Evolutionary conservation across 2,329 filamentous ascomycete species (phyloP), one percentile per base, ranked within the genome.

Genomic region (Colletotrichum sp.): DNA sequence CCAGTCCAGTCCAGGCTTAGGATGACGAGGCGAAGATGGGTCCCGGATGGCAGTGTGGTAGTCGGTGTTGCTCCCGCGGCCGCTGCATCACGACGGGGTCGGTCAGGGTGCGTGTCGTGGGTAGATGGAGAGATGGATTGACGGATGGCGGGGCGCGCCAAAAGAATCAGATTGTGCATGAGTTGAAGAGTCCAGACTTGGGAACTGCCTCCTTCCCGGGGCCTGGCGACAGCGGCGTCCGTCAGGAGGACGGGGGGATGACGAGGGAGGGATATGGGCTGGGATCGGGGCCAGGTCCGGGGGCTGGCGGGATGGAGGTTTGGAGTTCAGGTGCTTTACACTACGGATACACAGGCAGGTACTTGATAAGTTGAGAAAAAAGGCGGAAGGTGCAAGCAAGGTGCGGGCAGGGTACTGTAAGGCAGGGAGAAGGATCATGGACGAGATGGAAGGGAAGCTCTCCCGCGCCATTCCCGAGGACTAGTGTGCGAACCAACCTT

Each of bases 251-350:
- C 28, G 8, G n/a, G 26, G 57, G n/a, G 16, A 61, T 10, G 58
- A 34, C 15, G n/a, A 61, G 38, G 43, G 32, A 61, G 28, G 30
- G 30, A 34, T 21, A 32, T 48, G 24, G 63, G 28, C 36, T 52
- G n/a, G 63, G 63, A 52, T 52, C 16, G 48, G 48, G 48, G 16
- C 78, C n/a, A 84, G 65, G 48, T 36, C 66, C 32, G 52, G 66
- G 43, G 66, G 58, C 30, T 79, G 38, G 48, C 18, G 60, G n/a
- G 38, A 24, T 12, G 58, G 28, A 24, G 57, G 64, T 48, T 69
- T 55, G 15, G 68, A 77, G 9, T 77, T 69, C 13, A 77, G 75
- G 8, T 77, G 63, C 10, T 43, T 16, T 24, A 30, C 38, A 18
- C 38, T 43, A 9, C 30, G 9, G 10, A 12, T 32, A 34, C 38